Evolutionary conservation across 1,284 basidiomycete genomes (phyloP), one percentile per base, ranked within the genome.

Genomic region (Moesziomyces parantarcticus): DNA sequence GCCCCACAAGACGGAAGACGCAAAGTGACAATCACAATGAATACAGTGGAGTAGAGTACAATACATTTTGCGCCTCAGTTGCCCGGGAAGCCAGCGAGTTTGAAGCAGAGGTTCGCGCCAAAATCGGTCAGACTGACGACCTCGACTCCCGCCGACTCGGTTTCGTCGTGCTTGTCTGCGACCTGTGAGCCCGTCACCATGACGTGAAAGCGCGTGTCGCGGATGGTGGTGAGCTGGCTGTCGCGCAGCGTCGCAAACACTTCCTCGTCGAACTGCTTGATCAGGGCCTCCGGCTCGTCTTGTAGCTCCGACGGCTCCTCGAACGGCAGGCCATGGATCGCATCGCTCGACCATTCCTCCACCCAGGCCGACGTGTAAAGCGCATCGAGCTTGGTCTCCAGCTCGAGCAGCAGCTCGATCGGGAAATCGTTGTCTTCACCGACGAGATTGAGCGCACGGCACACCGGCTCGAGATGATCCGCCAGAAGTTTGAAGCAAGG

Each of bases 281-380:
- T 45, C 44, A 68, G 26, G 18, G 57, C 43, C 25, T 57, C 57
- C 7, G 64, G 65, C 26, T 74, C 36, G 10, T 59, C 58, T 1
- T 63, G 58, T 14, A 62, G 44, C 41, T 72, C 55, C 16, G 41
- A 66, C 18, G 69, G 69, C 46, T 72, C 69, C 3, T 72, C 69
- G 26, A 72, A 62, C 0, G 49, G 51, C 45, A 50, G 51, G 3
- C 58, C 54, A 36, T 41, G 50, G 47, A 66, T 63, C 13, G 51
- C 58, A 20, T 62, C 58, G n/a, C 10, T 21, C 5, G 46, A n/a
- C 58, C 58, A 55, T 21, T 62, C 52, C n/a, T 72, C 52, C 10
- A 62, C 44, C n/a, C 58, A 26, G 3, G 49, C 62, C 5, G 55
- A 32, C 11, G 42, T 52, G 50, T 58, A 56, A 4, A 66, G 23